Conservation (phyloP, 1,284 basidiomycete genomes). For the Pholiota adiposa region DNA sequence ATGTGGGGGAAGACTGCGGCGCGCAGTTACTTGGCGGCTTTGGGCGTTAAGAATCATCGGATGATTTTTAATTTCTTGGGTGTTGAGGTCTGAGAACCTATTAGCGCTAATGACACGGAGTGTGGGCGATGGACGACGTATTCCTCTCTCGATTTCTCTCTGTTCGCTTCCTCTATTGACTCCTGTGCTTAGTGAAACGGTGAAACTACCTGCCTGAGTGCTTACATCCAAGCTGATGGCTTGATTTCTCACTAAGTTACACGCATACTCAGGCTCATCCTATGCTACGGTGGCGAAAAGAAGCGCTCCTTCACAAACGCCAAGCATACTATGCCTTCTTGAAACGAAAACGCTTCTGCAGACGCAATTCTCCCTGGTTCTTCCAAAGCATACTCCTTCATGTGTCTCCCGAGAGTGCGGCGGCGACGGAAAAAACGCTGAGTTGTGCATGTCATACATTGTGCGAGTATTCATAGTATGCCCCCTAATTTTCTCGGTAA, state of each 20-base stretch:
- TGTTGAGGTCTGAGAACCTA: not conserved
- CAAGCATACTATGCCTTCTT: not conserved
- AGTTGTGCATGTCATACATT: too few species aligned
- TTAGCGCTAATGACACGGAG: not conserved
- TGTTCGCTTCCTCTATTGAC: not conserved
- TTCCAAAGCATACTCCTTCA: not conserved
- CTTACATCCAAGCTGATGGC: not conserved
- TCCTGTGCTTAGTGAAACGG: too few species aligned
- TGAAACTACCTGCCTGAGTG: not conserved
- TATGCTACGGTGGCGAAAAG: not conserved
- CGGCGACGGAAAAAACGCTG: not conserved
- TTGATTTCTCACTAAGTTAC: not conserved
- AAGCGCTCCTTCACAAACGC: not conserved
- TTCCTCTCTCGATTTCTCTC: not conserved
- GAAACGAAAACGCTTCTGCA: not conserved
- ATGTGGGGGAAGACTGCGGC: not conserved
- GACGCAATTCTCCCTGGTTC: not conserved
- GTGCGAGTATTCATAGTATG: not conserved
- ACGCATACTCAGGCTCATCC: not conserved
- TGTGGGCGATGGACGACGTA: not conserved
- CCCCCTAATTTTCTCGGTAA: not conserved
- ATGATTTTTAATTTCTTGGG: too few species aligned
- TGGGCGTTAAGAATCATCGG: too few species aligned
- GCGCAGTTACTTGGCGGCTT: too few species aligned
- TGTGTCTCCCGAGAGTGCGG: too few species aligned